Conservation (phyloP, 2,329 filamentous ascomycete genomes). For the Cercospora canescens region DNA sequence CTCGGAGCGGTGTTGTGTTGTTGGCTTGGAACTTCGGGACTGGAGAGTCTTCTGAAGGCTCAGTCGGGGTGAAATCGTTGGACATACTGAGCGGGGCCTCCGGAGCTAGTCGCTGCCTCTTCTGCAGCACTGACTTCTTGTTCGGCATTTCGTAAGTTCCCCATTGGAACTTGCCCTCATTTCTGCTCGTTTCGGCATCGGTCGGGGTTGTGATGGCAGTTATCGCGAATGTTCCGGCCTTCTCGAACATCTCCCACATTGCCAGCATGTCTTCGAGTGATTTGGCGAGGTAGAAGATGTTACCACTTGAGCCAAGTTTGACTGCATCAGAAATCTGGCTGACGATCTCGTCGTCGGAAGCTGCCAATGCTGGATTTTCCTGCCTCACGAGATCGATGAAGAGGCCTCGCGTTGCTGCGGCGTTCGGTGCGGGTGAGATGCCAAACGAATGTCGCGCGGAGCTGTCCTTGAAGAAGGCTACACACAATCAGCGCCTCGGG, state of each 20-base stretch:
- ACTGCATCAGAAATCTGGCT: constrained; percentile 2
- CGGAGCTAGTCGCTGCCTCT: constrained; percentile 24
- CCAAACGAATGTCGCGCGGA: constrained; percentile 24
- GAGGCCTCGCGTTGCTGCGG: constrained; percentile 27
- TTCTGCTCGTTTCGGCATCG: constrained; percentile 15
- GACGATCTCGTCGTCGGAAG: constrained; percentile 20
- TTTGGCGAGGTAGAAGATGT: constrained; percentile 23
- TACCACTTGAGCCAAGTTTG: constrained; percentile 10
- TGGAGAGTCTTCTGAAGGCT: constrained; percentile 25
- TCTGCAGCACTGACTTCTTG: constrained; percentile 26
- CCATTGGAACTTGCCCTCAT: constrained; percentile 29
- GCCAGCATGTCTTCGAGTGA: constrained; percentile 21
- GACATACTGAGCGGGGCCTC: constrained; percentile 25
- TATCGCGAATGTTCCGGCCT: constrained; percentile 20
- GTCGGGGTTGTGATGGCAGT: constrained; percentile 27
- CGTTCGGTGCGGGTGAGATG: constrained; percentile 29
- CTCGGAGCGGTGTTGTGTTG: constrained; percentile 43
- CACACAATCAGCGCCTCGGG: background rate
- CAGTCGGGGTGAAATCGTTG: constrained; percentile 28
- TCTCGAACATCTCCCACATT: constrained; percentile 16
- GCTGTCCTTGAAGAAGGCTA: constrained; percentile 9
- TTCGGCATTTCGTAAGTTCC: constrained; percentile 35
- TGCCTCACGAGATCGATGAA: constrained; percentile 35
- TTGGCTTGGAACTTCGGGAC: constrained; percentile 38
- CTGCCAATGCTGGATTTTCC: constrained; percentile 16